These are phyloP conservation scores for Penicillium odoratum DNA, from an alignment of 495 filamentous ascomycete genomes.

Conservation along the genomic window DNA sequence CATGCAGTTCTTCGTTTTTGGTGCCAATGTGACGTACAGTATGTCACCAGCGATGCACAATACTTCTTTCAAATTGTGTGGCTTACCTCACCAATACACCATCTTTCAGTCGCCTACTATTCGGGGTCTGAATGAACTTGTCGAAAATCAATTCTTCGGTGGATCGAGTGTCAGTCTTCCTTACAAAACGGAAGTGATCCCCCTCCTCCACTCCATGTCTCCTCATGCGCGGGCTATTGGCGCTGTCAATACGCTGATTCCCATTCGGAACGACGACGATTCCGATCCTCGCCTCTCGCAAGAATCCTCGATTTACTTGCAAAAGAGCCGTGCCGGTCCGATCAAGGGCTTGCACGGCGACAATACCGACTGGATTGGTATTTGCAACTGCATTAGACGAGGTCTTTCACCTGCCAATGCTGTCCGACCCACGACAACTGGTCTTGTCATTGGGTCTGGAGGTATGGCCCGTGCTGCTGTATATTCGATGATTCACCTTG, in stretches of 20 bases:
- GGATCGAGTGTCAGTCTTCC: constrained; percentile 72
- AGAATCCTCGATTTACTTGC: constrained; percentile 49
- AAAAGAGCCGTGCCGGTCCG: constrained; percentile 62
- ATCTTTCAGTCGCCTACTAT: constrained; percentile 64
- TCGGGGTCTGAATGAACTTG: constrained; percentile 63
- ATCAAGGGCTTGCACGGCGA: constrained; percentile 71
- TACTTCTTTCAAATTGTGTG: constrained; percentile 67
- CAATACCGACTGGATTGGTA: constrained; percentile 85
- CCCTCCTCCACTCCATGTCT: constrained; percentile 66
- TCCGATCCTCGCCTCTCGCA: constrained; percentile 38
- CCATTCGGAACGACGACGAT: constrained; percentile 58
- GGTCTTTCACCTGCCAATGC: constrained; percentile 77
- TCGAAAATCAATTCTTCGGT: constrained; percentile 65
- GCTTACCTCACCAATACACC: constrained; percentile 72
- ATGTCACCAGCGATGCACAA: constrained; percentile 62
- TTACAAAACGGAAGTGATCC: constrained; percentile 73
- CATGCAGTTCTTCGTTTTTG: constrained; percentile 46
- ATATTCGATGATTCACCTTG: constrained; percentile 74
- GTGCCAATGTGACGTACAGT: constrained; percentile 46
- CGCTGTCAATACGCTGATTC: constrained; percentile 74
- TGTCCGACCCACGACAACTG: constrained; percentile 65
- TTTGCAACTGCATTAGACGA: constrained; percentile 64
- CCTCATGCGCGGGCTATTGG: constrained; percentile 76
- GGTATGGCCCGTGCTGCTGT: constrained; percentile 80
- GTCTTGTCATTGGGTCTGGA: constrained; percentile 73